phyloP scores from a whole-genome alignment of 2,329 filamentous ascomycete genomes.

The Stylonectria norvegica region DNA sequence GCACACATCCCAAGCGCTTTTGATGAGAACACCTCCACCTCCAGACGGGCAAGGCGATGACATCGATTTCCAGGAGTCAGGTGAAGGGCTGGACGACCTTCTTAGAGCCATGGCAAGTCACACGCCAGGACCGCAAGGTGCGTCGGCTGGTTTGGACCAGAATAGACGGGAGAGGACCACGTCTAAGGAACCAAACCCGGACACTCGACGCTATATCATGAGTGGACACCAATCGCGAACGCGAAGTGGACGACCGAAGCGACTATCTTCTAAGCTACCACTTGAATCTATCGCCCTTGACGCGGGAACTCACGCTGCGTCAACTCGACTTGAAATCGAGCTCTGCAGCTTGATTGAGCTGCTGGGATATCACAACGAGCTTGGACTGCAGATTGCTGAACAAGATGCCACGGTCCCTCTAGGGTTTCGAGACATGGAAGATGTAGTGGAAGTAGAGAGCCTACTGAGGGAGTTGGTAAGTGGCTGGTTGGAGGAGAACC shows the following conservation, averaged over 20 bases:
- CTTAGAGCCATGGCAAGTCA: conserved; percentile 1
- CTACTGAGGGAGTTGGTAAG: conserved; percentile 18
- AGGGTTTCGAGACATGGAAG: conserved; percentile 22
- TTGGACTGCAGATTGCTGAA: conserved; percentile 5
- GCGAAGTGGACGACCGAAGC: conserved; percentile 16
- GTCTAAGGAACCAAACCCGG: conserved; percentile 6
- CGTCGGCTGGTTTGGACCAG: conserved; percentile 7
- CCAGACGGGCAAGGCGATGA: conserved; percentile 1
- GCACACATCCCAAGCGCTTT: conserved; percentile 16
- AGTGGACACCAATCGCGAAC: conserved; percentile 15
- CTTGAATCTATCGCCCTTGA: conserved; percentile 24
- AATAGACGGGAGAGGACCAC: conserved; percentile 7
- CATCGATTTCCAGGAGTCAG: not conserved
- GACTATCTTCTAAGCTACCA: conserved; percentile 22
- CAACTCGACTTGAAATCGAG: conserved; percentile 5
- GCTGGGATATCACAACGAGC: conserved; percentile 8
- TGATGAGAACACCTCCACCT: conserved; percentile 19
- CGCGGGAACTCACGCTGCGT: conserved; percentile 15
- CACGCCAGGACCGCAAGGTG: conserved; percentile 1
- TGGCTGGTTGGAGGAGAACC: conserved; percentile 18
- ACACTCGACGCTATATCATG: conserved; percentile 21
- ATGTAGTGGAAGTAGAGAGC: conserved; percentile 21
- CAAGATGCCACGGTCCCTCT: conserved; percentile 11
- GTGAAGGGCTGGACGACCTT: conserved; percentile 1
- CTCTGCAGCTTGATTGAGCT: conserved; percentile 9